phyloP scores from a whole-genome alignment of 1,284 basidiomycete genomes.

The Leccinum subfulvum region DNA sequence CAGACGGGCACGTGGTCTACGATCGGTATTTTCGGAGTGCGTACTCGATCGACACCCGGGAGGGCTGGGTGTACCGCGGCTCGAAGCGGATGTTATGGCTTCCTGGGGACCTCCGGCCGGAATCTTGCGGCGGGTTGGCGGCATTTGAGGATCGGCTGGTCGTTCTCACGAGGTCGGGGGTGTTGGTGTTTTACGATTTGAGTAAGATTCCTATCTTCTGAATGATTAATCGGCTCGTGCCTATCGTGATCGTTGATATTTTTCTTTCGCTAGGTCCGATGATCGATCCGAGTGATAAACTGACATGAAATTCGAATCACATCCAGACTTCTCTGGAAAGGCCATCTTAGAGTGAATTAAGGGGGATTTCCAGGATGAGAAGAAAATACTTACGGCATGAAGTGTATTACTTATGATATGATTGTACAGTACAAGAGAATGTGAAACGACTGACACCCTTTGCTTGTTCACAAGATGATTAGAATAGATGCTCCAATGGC shows the following conservation, averaged over 20 bases:
- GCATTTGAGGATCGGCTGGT: constrained; percentile 13
- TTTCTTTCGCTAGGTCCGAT: constrained; percentile 11
- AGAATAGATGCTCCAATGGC: neutral
- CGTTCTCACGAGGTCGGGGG: constrained; percentile 11
- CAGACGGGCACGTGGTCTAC: constrained; percentile 16
- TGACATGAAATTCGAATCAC: neutral
- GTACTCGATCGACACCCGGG: constrained; percentile 13
- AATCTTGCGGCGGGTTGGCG: constrained; percentile 10
- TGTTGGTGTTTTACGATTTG: constrained; percentile 17
- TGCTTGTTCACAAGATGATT: neutral
- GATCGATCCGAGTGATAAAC: neutral
- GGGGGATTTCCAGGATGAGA: neutral
- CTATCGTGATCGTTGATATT: neutral
- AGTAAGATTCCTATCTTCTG: constrained; percentile 9
- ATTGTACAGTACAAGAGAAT: neutral
- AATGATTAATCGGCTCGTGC: neutral
- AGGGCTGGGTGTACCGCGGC: constrained; percentile 21
- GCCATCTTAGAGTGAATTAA: neutral
- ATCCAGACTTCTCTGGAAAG: neutral
- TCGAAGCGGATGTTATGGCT: constrained; percentile 22
- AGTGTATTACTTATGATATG: neutral
- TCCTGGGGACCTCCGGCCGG: constrained; percentile 17
- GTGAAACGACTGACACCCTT: neutral
- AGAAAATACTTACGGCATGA: neutral
- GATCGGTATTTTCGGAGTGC: constrained; percentile 21